These are phyloP conservation scores for Sporothrix dimorphospora DNA, from an alignment of 2,329 filamentous ascomycete species.

Conservation along the genomic window DNA sequence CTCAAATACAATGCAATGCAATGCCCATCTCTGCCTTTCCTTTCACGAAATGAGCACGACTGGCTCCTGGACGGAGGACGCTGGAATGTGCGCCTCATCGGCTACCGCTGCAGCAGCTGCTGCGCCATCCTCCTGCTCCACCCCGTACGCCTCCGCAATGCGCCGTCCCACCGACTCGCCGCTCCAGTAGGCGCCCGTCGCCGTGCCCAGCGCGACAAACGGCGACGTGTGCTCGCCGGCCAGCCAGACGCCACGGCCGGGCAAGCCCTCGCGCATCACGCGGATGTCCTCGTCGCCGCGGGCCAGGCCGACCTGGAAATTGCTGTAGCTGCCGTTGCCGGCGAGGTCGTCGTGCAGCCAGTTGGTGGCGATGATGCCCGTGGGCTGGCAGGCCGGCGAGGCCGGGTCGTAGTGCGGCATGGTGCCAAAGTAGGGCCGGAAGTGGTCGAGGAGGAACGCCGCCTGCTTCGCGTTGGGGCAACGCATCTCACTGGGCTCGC, in stretches of 20 bases:
- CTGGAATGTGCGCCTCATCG: not conserved
- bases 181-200: slow-evolving; percentile 90
- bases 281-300: slow-evolving; percentile 74
- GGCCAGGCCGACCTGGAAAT: slow-evolving; percentile 77
- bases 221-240: slow-evolving; percentile 90
- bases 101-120: not conserved
- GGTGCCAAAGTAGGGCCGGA: slow-evolving; percentile 75
- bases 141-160: slow-evolving; percentile 58
- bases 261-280: slow-evolving; percentile 63
- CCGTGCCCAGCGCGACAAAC: slow-evolving; percentile 85
- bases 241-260: slow-evolving; percentile 75
- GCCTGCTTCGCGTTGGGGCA: slow-evolving; percentile 52
- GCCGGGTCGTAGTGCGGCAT: slow-evolving; percentile 67
- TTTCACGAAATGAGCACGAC: not conserved
- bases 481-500: slow-evolving; percentile 27
- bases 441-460: slow-evolving; percentile 64
- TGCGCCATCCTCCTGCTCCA: not conserved
- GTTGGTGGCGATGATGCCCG: slow-evolving; percentile 67
- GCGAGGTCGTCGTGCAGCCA: slow-evolving; percentile 81
- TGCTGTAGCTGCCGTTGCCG: slow-evolving; percentile 80
- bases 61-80: not conserved
- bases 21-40: too few relatives aligned
- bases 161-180: slow-evolving; percentile 75
- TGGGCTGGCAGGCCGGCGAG: slow-evolving; percentile 63
- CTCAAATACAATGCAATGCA: not conserved